Percentiles rank a stretch among this genome's conserved stretches.
phyloP scores from a whole-genome alignment of 140 eudicot species.

The Cichorium intybus region DNA sequence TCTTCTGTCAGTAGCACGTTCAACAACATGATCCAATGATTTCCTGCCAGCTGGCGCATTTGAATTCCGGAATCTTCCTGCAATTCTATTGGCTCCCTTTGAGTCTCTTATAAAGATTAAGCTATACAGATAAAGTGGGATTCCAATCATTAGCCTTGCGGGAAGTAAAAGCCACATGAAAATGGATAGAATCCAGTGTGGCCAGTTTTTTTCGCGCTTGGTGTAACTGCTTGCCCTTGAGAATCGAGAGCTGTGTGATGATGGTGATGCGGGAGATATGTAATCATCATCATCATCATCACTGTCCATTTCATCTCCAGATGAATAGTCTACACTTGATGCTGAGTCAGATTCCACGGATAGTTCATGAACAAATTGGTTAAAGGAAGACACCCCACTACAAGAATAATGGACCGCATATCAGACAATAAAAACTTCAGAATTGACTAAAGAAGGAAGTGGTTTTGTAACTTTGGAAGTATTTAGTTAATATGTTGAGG shows the following conservation, averaged over 20 bases:
- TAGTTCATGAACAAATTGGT: conserved; percentile 84
- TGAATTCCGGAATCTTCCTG: conserved; percentile 29
- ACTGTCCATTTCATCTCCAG: conserved; percentile 59
- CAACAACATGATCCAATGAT: conserved; percentile 65
- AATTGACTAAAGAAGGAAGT: not conserved
- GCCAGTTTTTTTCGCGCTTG: conserved; percentile 43
- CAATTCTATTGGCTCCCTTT: conserved; percentile 27
- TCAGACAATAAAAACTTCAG: not conserved
- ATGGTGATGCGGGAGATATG: conserved; percentile 62
- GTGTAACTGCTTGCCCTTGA: conserved; percentile 68
- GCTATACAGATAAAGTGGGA: conserved; percentile 51
- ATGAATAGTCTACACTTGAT: conserved; percentile 75
- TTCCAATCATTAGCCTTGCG: conserved; percentile 50
- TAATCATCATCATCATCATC: conserved; percentile 42
- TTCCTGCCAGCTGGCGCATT: conserved; percentile 43
- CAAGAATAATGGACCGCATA: conserved; percentile 15
- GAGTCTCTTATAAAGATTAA: conserved; percentile 33
- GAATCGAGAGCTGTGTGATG: conserved; percentile 64
- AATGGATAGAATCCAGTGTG: conserved; percentile 45
- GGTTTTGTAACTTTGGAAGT: not conserved
- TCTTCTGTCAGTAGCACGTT: conserved; percentile 86
- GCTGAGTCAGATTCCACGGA: conserved; percentile 83
- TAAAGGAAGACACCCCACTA: conserved; percentile 97
- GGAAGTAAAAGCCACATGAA: conserved; percentile 71
- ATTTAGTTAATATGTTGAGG: too few relatives aligned